phyloP scores from a whole-genome alignment of 768 basidiomycete species.

The Leucocoprinus birnbaumii region DNA sequence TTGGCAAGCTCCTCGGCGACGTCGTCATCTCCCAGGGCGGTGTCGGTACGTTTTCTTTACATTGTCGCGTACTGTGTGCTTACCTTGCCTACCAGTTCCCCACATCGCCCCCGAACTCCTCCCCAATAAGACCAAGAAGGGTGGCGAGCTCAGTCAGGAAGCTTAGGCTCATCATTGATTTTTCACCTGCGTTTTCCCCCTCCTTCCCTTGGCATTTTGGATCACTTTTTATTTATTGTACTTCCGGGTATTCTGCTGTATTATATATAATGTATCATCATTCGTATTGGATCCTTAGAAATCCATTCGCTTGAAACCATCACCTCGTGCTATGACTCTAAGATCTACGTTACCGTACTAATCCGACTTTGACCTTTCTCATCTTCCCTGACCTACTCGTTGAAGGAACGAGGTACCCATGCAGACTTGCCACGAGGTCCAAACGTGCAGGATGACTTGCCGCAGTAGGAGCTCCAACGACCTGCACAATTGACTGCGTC shows the following conservation, averaged over 20 bases:
- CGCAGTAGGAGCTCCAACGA: slow-evolving; percentile 44
- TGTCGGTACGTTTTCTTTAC: slow-evolving; percentile 62
- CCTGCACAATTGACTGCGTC: slow-evolving; percentile 69
- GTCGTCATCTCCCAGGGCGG: slow-evolving; percentile 78
- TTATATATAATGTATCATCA: slow-evolving; percentile 4
- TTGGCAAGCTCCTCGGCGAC: background rate
- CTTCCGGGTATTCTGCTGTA: slow-evolving; percentile 1
- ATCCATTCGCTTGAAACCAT: background rate
- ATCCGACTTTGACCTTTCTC: slow-evolving; percentile 35
- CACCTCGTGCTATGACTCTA: background rate
- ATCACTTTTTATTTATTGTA: slow-evolving; percentile 5
- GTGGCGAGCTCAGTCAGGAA: slow-evolving; percentile 5
- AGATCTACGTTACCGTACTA: slow-evolving; percentile 11
- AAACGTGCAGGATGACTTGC: slow-evolving; percentile 15
- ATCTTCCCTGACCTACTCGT: slow-evolving; percentile 46
- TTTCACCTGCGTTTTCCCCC: background rate
- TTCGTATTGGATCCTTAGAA: background rate
- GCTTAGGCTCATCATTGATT: too few relatives aligned
- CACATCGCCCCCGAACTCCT: slow-evolving; percentile 52
- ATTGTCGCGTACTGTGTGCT: background rate
- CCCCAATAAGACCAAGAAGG: slow-evolving; percentile 9
- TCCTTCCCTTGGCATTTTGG: background rate
- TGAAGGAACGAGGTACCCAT: slow-evolving; percentile 49
- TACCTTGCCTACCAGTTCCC: slow-evolving; percentile 70
- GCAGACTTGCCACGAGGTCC: slow-evolving; percentile 35